Evolutionary conservation across 805 yeast species (phyloP), one percentile per base, ranked within the genome.

Genomic region (fission yeast (Schizosaccharomyces pombe)): DNA sequence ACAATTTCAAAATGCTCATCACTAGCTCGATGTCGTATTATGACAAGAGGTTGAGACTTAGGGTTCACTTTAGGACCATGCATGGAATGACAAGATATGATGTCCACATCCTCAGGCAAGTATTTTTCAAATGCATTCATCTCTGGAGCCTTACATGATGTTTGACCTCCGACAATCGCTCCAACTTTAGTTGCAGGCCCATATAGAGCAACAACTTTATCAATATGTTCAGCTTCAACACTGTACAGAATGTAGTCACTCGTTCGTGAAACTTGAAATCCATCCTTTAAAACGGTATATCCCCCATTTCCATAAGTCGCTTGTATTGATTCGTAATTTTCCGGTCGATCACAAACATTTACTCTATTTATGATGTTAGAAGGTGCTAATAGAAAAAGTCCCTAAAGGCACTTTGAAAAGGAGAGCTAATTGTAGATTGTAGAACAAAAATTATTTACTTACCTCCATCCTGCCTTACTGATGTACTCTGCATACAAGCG

Each of bases 161-260:
- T 87, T 67, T 91, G 98, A 5, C 98, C 98, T n/a, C 97, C 98
- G 4, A 91, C 94, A 47, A 87, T 77, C 2, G 94, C 82, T 2
- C 94, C 93, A 2, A 79, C 67, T 63, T 89, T 89, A 3, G 95
- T 79, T 0, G 89, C 81, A 0, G 94, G 89, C 0, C 94, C 96
- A 66, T 89, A 89, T 39, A 68, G 47, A 3, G 75, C 63, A 4
- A 86, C 94, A 39, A 91, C 84, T 56, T 73, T 72, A 52, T 71
- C 77, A 53, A 91, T 80, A 62, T 78, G 77, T 58, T 82, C 94
- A 1, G 97, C 95, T 66, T 91, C 98, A 2, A 91, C 97, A 55
- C 87, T 79, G 71, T 87, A 91, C 55, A 91, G 79, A 54, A 82
- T 75, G 63, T 79, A 85, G 64, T 91, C 97, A 47, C 93, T 72